These are phyloP conservation scores for Apiotrichum porosum DNA, from an alignment of 1,284 basidiomycete species.

Conservation along the genomic window DNA sequence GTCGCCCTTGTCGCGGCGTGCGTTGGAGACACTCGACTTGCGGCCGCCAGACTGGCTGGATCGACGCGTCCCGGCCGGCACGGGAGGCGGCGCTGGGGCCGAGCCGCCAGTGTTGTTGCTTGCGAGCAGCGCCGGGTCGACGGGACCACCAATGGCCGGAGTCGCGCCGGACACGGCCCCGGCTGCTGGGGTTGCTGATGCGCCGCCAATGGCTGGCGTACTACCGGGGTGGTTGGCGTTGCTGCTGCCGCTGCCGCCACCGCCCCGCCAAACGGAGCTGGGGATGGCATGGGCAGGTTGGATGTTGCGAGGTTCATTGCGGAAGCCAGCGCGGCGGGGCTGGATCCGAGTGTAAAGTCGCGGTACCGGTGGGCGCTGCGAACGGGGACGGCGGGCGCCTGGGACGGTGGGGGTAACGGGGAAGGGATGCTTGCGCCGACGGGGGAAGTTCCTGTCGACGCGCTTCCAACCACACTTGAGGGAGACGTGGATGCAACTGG, in stretches of 20 bases:
- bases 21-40: slow-evolving; percentile 2
- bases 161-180: neutral
- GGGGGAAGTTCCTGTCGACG: neutral
- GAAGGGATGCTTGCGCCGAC: slow-evolving; percentile 2
- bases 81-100: neutral
- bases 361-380: slow-evolving; percentile 17
- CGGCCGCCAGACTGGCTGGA: slow-evolving; percentile 6
- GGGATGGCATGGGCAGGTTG: neutral
- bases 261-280: slow-evolving; percentile 1
- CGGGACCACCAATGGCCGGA: no score
- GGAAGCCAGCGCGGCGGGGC: slow-evolving; percentile 4
- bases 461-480: neutral
- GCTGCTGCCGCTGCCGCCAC: no score
- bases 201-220: neutral
- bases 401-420: neutral
- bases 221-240: neutral
- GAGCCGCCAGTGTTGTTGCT: no score
- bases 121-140: no score
- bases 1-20: slow-evolving; percentile 9
- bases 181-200: neutral
- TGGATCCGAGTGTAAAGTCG: slow-evolving; percentile 13
- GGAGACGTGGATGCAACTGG: slow-evolving; percentile 1
- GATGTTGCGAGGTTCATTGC: slow-evolving; percentile 14
- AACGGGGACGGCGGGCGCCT: slow-evolving; percentile 13
- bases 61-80: slow-evolving; percentile 1